phyloP scores from a whole-genome alignment of 306 rosid genomes.

The Argentina anserina region DNA sequence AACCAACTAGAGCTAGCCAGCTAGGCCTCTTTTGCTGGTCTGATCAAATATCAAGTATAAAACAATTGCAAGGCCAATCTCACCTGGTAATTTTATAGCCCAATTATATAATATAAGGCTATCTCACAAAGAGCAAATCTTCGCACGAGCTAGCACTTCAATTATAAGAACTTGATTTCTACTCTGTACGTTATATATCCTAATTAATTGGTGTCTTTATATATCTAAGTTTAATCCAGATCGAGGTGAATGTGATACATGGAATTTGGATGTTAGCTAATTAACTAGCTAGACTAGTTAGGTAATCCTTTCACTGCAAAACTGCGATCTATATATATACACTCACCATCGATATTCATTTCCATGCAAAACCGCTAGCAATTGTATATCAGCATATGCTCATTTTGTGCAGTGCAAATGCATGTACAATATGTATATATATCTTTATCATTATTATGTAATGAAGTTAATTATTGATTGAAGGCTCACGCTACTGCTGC shows the following conservation, averaged over 20 bases:
- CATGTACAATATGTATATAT: too few species aligned
- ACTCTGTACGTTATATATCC: too few species aligned
- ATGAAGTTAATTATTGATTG: not conserved
- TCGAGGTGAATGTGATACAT: not conserved
- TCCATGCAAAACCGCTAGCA: too few species aligned
- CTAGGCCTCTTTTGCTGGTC: not conserved
- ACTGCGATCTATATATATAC: too few species aligned
- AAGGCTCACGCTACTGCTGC: not conserved
- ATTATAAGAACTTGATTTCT: too few species aligned
- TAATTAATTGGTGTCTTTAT: too few species aligned
- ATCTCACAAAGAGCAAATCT: not conserved
- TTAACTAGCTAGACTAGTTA: not conserved
- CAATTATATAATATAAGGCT: not conserved
- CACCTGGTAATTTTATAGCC: not conserved
- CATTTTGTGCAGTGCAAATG: too few species aligned
- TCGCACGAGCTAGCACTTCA: not conserved
- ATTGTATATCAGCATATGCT: too few species aligned
- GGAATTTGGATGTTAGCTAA: not conserved
- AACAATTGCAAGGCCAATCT: not conserved
- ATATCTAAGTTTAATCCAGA: not conserved
- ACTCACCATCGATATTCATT: too few species aligned
- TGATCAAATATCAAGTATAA: not conserved
- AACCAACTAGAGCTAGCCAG: not conserved
- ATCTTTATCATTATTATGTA: too few species aligned
- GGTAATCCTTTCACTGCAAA: too few species aligned